These are phyloP conservation scores for Dendrocalamus latiflorus DNA, from an alignment of 202 grass and related monocot species.

Conservation along the genomic window DNA sequence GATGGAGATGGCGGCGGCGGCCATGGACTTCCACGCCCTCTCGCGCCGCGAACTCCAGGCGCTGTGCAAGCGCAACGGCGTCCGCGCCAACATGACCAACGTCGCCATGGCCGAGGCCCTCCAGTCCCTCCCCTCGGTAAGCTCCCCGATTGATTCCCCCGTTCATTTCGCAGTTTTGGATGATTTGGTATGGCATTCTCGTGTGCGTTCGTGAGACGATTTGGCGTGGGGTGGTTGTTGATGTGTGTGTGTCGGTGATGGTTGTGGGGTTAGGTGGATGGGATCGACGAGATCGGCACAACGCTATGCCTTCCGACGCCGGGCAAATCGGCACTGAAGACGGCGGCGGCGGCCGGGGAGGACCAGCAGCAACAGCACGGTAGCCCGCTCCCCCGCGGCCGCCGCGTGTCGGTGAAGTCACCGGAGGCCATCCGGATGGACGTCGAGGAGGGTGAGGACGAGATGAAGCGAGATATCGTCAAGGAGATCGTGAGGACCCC, in stretches of 20 bases:
- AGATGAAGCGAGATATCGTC: too few relatives aligned
- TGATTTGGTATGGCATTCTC: not conserved
- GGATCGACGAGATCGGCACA: too few relatives aligned
- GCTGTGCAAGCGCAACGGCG: constrained; percentile 78
- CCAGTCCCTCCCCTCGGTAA: constrained; percentile 45
- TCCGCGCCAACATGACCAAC: constrained; percentile 91
- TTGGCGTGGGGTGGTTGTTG: not conserved
- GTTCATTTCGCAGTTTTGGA: not conserved
- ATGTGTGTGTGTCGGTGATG: not conserved
- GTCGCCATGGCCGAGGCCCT: constrained; percentile 82
- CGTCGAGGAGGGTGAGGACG: constrained; percentile 38
- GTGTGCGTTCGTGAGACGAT: not conserved
- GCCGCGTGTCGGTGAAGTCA: constrained; percentile 54
- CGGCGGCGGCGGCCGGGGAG: too few relatives aligned
- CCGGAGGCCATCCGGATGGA: constrained; percentile 50
- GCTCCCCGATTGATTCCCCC: not conserved
- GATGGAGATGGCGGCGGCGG: not conserved
- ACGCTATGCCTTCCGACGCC: too few relatives aligned
- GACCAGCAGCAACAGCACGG: too few relatives aligned
- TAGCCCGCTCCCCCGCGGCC: constrained; percentile 49
- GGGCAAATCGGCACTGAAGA: too few relatives aligned
- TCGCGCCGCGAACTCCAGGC: constrained; percentile 67
- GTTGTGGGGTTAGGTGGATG: too few relatives aligned
- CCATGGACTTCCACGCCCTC: constrained; percentile 75
- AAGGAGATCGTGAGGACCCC: constrained; percentile 42